These are phyloP conservation scores for Solanum gracilifrons DNA, from an alignment of 257 asterid genomes.

Conservation along the genomic window DNA sequence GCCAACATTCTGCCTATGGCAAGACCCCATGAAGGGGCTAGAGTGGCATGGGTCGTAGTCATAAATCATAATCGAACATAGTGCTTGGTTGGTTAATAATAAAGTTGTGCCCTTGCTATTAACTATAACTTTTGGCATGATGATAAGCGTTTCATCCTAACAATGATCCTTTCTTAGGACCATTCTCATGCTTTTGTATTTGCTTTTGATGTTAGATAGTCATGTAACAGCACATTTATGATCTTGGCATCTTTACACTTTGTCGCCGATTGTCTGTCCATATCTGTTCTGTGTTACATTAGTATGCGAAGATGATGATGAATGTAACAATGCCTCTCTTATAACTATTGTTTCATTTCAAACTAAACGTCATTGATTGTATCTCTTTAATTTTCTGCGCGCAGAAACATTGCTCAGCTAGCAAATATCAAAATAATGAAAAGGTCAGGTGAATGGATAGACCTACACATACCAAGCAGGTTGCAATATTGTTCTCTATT, in stretches of 20 bases:
- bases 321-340: background rate
- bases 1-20: background rate
- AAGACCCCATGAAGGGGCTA: background rate
- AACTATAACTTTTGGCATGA: background rate
- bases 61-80: too few species aligned
- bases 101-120: background rate
- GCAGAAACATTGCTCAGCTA: constrained; percentile 69
- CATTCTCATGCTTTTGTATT: too few species aligned
- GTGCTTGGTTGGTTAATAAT: background rate
- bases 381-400: background rate
- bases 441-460: constrained; percentile 58
- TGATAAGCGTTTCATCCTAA: too few species aligned
- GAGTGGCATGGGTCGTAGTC: background rate
- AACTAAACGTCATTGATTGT: background rate
- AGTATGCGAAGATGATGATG: background rate
- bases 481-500: constrained; percentile 3
- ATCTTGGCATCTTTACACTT: too few species aligned
- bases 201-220: too few species aligned
- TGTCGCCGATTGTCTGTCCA: background rate
- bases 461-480: constrained; percentile 59
- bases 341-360: background rate
- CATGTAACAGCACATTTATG: too few species aligned
- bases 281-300: background rate
- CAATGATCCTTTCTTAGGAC: too few species aligned
- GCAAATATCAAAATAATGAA: constrained; percentile 67